These are phyloP conservation scores for Aureobasidium sp. DNA, from an alignment of 2,329 filamentous ascomycete species.

Conservation along the genomic window DNA sequence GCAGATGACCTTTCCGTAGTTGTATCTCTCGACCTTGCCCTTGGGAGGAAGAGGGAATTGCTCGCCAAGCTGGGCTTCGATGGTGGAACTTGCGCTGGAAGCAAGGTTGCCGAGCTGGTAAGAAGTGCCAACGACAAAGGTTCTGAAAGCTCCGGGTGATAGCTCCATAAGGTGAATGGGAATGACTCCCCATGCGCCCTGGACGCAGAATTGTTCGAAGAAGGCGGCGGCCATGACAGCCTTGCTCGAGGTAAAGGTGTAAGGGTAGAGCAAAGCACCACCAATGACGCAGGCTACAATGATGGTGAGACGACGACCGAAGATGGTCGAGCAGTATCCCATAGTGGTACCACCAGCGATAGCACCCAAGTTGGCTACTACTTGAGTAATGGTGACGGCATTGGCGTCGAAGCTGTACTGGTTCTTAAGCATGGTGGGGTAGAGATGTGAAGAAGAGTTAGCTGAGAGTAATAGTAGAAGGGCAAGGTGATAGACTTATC, in stretches of 20 bases:
- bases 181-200: slow-evolving; percentile 34
- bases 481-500: slow-evolving; percentile 38
- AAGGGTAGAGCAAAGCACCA: slow-evolving; percentile 32
- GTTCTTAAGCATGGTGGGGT: slow-evolving; percentile 30
- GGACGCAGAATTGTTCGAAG: slow-evolving; percentile 35
- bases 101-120: slow-evolving; percentile 37
- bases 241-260: slow-evolving; percentile 28
- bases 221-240: slow-evolving; percentile 30
- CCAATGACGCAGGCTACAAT: slow-evolving; percentile 33
- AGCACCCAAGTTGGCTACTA: slow-evolving; percentile 37
- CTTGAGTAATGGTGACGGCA: slow-evolving; percentile 37
- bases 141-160: slow-evolving; percentile 30
- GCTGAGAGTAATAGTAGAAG: slow-evolving; percentile 27
- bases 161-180: slow-evolving; percentile 35
- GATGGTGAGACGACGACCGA: slow-evolving; percentile 33
- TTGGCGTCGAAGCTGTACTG: slow-evolving; percentile 45
- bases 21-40: slow-evolving; percentile 31
- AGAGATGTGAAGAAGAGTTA: background rate
- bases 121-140: slow-evolving; percentile 31
- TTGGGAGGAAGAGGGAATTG: slow-evolving; percentile 33
- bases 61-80: slow-evolving; percentile 38
- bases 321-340: slow-evolving; percentile 33
- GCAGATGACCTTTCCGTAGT: slow-evolving; percentile 38
- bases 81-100: slow-evolving; percentile 37
- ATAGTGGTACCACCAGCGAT: slow-evolving; percentile 30